Base-by-base conservation (phyloP, 1,139 yeast genomes). In the Debaryomyces udenii region DNA sequence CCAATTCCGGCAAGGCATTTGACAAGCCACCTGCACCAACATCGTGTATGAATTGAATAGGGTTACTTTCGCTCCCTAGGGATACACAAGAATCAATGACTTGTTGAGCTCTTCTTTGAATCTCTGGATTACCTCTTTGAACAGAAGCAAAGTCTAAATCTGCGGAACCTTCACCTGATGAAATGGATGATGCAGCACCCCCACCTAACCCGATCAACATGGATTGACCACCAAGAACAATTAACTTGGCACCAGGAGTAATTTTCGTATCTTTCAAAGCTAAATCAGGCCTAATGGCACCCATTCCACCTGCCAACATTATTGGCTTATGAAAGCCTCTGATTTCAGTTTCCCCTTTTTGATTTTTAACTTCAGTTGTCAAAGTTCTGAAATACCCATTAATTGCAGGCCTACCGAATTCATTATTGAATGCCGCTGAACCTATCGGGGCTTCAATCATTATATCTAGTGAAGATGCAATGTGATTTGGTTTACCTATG, bases 21-120 rank as follows among this genome's bases (percentile, higher is more conserved):
- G 98, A 90, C 52, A 94, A 75, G 39, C 99, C 99, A 65, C 99
- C 99, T 34, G 99, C 99, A 67, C 99, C 99, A 40, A 94, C 99
- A 68, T 94, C 99, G 62, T 94, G 99, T 55, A 94, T 87, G 24
- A 96, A 89, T 67, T 91, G 96, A 52, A 94, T 88, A 38, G 98
- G 99, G 57, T 84, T 91, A 10, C 56, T 55, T 20, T 74, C 74
- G 23, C 74, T 73, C 40, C 96, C 96, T 44, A 89, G 74, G 2
- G 96, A 82, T 30, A 84, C 84, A 77, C 99, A 94, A 16, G 95
- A 81, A 63, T 93, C 96, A 52, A 94, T 93, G 38, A 93, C 99
- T 77, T 90, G 94, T 68, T 94, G 99, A 27, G 98, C 97, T 64
- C 99, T 86, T 70, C 99, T 87, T 70, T 94, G 97, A 83, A 94